Base-by-base conservation (phyloP, 2,329 filamentous ascomycete species). In the Drechslera avenae region DNA sequence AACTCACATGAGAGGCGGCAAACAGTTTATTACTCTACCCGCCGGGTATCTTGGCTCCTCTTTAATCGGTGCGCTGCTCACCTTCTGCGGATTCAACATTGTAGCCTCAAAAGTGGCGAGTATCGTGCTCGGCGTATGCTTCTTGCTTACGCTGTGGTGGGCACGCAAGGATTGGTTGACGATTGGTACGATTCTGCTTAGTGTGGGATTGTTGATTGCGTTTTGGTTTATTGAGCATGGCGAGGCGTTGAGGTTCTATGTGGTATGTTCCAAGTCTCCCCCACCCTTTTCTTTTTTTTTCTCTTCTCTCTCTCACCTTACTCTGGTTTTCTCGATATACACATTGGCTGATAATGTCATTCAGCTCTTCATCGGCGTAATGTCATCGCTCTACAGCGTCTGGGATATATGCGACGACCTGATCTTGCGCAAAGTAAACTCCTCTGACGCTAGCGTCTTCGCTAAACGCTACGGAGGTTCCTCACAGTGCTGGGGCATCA, bases 341-440 rank as follows among this genome's bases (percentile, higher is more conserved):
- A 3, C 23, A 13, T 8, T 28, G 5, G 7, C 42, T n/a, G 21
- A 23, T 49, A 37, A 40, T n/a, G 9, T 3, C 5, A 1, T 14
- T 53, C 17, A 84, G 76, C 80, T 92, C 21, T 92, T 92, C 64
- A 90, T 92, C 54, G 89, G 89, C 34, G 88, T 91, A 62, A 91
- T 92, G 89, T 88, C 85, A 5, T 86, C 85, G 2, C 80, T 92
- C 1, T 92, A 92, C 73, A 89, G 86, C 58, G 88, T 89, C 4
- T 92, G 89, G 89, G 89, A 92, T 76, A 92, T 92, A 60, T 91
- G 88, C 72, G 89, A 93, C 66, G 89, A 93, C 61, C 78, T 92
- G 26, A 91, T 93, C 59, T 76, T 91, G 4, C 82, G 89, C 51
- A 92, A 91, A 74, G 87, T 92, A 43, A 91, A 92, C 72, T 85